Evolutionary conservation across 495 filamentous ascomycete species (phyloP).

Genomic region (Staphylotrichum tortipilum): DNA sequence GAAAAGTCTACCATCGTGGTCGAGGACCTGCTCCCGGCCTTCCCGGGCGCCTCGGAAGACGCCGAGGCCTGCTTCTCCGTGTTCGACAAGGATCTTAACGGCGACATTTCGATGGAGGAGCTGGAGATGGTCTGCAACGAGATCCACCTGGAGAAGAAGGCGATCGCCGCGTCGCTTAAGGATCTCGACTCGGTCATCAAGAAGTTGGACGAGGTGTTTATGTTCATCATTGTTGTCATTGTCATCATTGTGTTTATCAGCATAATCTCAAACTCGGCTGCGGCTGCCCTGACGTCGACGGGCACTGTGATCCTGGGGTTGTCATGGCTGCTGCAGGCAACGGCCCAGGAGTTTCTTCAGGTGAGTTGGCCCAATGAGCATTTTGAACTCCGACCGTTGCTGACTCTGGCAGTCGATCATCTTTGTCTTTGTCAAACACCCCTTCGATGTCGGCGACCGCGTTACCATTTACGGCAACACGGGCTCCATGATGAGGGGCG

Average conservation of each 20-base stretch:
- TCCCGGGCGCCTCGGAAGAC: conserved; percentile 77
- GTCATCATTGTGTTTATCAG: conserved; percentile 78
- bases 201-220: conserved; percentile 79
- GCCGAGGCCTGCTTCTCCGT: conserved; percentile 85
- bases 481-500: conserved; percentile 63
- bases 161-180: conserved; percentile 88
- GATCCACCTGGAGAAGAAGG: conserved; percentile 89
- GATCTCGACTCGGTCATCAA: conserved; percentile 92
- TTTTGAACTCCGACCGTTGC: neutral
- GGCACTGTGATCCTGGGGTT: conserved; percentile 80
- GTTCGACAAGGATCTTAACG: conserved; percentile 96
- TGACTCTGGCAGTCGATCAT: conserved; percentile 57
- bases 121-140: conserved; percentile 89
- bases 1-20: conserved; percentile 66
- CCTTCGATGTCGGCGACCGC: conserved; percentile 92
- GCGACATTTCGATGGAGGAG: conserved; percentile 94
- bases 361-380: conserved; percentile 1
- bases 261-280: conserved; percentile 79
- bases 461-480: conserved; percentile 89
- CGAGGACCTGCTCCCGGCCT: conserved; percentile 71
- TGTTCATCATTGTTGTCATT: conserved; percentile 74
- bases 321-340: conserved; percentile 86
- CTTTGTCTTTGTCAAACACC: conserved; percentile 97
- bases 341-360: conserved; percentile 81
- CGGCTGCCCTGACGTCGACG: conserved; percentile 71